Conservation (phyloP, 176 grass and related monocot species). For the Panicum miliaceum region DNA sequence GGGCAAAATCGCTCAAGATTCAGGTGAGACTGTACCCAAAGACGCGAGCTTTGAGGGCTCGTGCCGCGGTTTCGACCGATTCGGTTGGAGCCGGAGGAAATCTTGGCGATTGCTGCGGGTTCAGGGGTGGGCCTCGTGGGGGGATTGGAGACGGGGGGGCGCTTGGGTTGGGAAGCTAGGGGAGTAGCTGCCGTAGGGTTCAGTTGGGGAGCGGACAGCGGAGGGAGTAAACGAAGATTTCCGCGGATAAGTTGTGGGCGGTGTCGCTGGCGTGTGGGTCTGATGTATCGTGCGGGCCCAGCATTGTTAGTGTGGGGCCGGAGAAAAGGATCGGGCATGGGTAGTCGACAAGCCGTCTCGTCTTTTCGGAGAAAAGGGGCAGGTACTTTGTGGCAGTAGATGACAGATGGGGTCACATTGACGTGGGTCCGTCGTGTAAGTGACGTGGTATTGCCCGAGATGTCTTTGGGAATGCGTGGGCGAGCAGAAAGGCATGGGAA, state of each 20-base stretch:
- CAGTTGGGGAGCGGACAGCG: neutral
- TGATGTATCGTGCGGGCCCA: neutral
- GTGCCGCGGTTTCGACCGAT: neutral
- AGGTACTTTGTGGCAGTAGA: neutral
- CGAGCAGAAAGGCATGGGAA: neutral
- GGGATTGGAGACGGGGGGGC: neutral
- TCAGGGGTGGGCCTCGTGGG: neutral
- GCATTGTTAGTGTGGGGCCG: neutral
- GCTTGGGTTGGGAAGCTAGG: neutral
- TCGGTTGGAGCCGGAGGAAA: conserved; percentile 13
- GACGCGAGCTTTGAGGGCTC: neutral
- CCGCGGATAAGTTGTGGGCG: conserved; percentile 42
- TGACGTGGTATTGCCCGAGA: neutral
- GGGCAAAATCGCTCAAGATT: neutral
- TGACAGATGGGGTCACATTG: conserved; percentile 7
- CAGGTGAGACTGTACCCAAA: neutral
- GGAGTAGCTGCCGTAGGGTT: neutral
- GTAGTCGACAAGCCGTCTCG: neutral
- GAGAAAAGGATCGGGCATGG: conserved; percentile 19
- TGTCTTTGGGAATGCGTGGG: neutral
- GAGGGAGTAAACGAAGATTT: neutral
- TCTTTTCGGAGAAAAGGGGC: neutral
- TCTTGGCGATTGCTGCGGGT: conserved; percentile 18
- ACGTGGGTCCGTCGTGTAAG: neutral
- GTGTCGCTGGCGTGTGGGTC: conserved; percentile 50